Evolutionary conservation across 805 yeast species (phyloP), one percentile per base, ranked within the genome.

Genomic region (Starmerella asiatica): DNA sequence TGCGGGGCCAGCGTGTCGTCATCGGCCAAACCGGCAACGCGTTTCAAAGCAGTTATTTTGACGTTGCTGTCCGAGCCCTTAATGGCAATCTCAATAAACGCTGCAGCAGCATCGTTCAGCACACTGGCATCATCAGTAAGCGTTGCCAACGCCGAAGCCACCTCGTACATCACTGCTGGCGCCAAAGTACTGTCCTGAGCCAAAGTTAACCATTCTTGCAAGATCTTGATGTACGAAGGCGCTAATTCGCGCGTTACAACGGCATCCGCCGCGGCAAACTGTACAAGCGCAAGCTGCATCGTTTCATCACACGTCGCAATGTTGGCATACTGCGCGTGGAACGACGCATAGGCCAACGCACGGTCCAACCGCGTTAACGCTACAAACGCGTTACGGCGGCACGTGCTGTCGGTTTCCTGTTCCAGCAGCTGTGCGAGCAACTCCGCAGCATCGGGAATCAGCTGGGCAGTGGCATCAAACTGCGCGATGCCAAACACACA

Each of bases 11-110:
- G 69, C 35, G 81, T 68, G 38, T 95, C 95, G 18, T 91, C 88
- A 56, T 77, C 73, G 46, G 69, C 70, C 38, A 91, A 72, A 39
- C 79, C 84, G 51, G 72, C 73, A 44, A 91, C 76, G 59, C 93
- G 75, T 56, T 84, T 91, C 55, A 91, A 69, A 17, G 93, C 91
- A 54, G 88, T 86, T 49, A 91, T 71, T 62, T 93, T 93, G 52
- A 88, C 86, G 56, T 86, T 91, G 64, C 82, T 86, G 61, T 91
- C 97, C n/a, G 94, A 70, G 57, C 85, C 97, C 56, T 79, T 82
- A 51, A 78, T 76, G 26, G 95, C 93, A 51, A 91, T 69, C 43
- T 83, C 94, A 45, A 88, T 76, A 54, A 84, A 79, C 59, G 84
- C 84, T 40, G 75, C 61, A 29, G 94, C 97, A 14, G 94, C 91